Percentiles rank a stretch among this genome's conserved stretches.
Conservation (phyloP, 139 green algal species). For the Cymbomonas tetramitiformis region DNA sequence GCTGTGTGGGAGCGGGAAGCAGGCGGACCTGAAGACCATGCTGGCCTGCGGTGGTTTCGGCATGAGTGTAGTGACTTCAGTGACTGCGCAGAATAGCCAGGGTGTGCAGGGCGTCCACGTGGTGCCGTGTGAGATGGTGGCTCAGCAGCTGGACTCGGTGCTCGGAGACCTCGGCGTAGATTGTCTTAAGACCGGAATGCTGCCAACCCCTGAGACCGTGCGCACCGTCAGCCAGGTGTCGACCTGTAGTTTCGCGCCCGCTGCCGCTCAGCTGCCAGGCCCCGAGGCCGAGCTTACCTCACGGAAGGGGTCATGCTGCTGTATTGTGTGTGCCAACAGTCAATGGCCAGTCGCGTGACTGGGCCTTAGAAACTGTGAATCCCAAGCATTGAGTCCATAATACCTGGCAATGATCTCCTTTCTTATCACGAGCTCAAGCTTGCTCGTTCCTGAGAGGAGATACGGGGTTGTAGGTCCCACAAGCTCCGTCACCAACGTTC, state of each 20-base stretch:
- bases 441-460: too few species aligned
- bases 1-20: too few species aligned
- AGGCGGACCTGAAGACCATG: conserved; percentile 39
- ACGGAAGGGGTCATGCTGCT: too few species aligned
- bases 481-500: too few species aligned
- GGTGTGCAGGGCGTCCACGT: conserved; percentile 62
- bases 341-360: too few species aligned
- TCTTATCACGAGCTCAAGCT: too few species aligned
- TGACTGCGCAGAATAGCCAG: conserved; percentile 84
- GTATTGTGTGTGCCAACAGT: too few species aligned
- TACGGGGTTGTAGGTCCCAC: too few species aligned
- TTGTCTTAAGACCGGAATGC: conserved; percentile 87
- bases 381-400: too few species aligned
- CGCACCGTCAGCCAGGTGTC: background rate
- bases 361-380: too few species aligned
- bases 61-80: conserved; percentile 60
- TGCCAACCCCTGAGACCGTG: conserved; percentile 41
- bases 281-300: too few species aligned
- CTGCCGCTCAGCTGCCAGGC: conserved; percentile 28
- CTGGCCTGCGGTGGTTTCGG: conserved; percentile 51
- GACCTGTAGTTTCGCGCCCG: background rate
- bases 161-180: conserved; percentile 66
- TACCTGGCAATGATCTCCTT: too few species aligned
- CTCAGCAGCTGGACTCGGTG: conserved; percentile 61
- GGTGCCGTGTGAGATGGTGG: conserved; percentile 43